Percentiles rank a stretch among this genome's conserved stretches.
Conservation (phyloP, 306 rosid species). For the Aeschynomene evenia region DNA sequence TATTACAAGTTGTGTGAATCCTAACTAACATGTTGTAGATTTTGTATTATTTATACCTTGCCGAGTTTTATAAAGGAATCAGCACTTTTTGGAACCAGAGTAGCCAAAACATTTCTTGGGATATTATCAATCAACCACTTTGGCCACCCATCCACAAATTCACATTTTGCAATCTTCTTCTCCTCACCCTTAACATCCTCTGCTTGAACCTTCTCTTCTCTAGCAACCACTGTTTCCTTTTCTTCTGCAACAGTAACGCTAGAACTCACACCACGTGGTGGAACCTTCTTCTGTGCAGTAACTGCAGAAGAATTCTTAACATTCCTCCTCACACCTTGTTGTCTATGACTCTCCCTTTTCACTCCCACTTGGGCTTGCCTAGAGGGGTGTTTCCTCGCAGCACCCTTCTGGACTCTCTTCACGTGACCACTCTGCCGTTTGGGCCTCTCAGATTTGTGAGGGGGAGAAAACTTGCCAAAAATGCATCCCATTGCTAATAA, state of each 20-base stretch:
- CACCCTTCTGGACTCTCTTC: conserved; percentile 22
- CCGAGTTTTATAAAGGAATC: conserved; percentile 67
- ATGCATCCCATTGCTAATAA: conserved; percentile 56
- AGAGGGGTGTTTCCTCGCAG: conserved; percentile 2
- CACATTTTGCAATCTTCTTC: conserved; percentile 45
- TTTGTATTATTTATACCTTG: conserved; percentile 64
- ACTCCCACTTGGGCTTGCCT: background rate
- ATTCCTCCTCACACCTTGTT: background rate
- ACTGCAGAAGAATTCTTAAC: background rate
- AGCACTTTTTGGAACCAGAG: conserved; percentile 54
- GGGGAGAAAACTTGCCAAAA: conserved; percentile 30
- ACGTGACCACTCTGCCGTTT: conserved; percentile 27
- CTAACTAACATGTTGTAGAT: too few relatives aligned
- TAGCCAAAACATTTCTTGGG: conserved; percentile 39
- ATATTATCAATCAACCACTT: conserved; percentile 73
- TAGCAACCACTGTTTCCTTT: background rate
- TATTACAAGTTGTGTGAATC: too few relatives aligned
- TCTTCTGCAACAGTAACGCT: background rate
- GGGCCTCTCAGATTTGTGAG: conserved; percentile 18
- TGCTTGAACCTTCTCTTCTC: background rate
- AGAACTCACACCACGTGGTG: background rate
- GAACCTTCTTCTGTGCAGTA: background rate
- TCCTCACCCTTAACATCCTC: conserved; percentile 14
- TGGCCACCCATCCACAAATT: conserved; percentile 60
- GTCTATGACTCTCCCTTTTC: background rate